Conservation (phyloP, 176 grass and related monocot genomes). For the Musa troglodytarum region DNA sequence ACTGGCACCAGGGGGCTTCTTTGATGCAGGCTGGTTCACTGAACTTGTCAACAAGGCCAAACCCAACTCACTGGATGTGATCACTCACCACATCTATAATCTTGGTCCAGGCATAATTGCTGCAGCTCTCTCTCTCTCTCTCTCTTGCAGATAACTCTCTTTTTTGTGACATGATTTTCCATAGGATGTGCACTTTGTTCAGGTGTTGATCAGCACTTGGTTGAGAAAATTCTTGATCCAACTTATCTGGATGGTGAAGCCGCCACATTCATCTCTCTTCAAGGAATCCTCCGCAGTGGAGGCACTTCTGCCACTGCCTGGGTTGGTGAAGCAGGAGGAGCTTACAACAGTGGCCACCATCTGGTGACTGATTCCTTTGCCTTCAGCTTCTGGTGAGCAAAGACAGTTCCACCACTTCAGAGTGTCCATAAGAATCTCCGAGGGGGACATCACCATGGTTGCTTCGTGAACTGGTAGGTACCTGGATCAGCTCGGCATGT, state of each 20-base stretch:
- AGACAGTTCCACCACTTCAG: too few relatives aligned
- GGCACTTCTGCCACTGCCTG: slow-evolving; percentile 55
- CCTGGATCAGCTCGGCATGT: slow-evolving; percentile 75
- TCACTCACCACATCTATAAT: slow-evolving; percentile 94
- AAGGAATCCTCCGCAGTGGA: slow-evolving; percentile 32
- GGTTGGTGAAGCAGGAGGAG: slow-evolving; percentile 84
- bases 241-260: slow-evolving; percentile 45
- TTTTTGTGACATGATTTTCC: neutral
- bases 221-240: slow-evolving; percentile 68
- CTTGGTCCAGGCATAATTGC: slow-evolving; percentile 57
- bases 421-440: too few relatives aligned
- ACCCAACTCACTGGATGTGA: slow-evolving; percentile 50
- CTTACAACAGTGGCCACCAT: slow-evolving; percentile 90
- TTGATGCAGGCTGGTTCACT: slow-evolving; percentile 49
- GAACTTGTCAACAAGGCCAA: slow-evolving; percentile 54
- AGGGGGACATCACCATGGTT: neutral
- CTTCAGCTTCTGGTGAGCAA: slow-evolving; percentile 81
- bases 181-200: neutral
- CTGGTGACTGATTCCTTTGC: slow-evolving; percentile 83
- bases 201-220: slow-evolving; percentile 66
- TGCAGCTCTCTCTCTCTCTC: neutral
- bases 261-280: slow-evolving; percentile 48
- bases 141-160: neutral
- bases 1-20: slow-evolving; percentile 82
- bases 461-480: slow-evolving; percentile 36